These are phyloP conservation scores for Boletus reticuloceps DNA, from an alignment of 768 basidiomycete genomes.

Conservation along the genomic window DNA sequence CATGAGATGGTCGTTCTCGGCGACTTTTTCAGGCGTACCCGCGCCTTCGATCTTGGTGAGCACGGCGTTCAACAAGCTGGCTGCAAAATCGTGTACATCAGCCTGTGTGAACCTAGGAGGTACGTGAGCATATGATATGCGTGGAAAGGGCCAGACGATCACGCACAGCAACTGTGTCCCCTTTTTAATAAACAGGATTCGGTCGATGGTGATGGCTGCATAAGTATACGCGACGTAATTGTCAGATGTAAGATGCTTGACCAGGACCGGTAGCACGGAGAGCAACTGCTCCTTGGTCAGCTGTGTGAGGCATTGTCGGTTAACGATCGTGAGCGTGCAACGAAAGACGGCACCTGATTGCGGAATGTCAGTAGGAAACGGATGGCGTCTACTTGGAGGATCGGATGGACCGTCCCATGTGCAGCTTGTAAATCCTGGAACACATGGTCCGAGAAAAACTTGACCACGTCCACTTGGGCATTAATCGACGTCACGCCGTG, in stretches of 20 bases:
- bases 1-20: conserved; percentile 98
- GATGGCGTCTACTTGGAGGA: conserved; percentile 95
- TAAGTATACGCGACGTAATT: conserved; percentile 96
- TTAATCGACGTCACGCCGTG: conserved; percentile 95
- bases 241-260: conserved; percentile 73
- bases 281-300: conserved; percentile 92
- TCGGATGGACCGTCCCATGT: conserved; percentile 72
- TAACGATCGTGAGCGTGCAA: neutral
- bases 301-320: conserved; percentile 35
- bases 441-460: conserved; percentile 93
- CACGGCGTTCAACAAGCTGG: conserved; percentile 65
- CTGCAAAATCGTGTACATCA: conserved; percentile 84
- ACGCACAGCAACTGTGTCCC: conserved; percentile 71
- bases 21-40: conserved; percentile 84
- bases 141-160: neutral
- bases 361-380: conserved; percentile 93
- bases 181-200: conserved; percentile 88
- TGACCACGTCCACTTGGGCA: conserved; percentile 86
- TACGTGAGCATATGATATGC: neutral
- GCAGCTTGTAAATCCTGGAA: conserved; percentile 80
- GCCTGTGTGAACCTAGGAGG: conserved; percentile 73
- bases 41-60: conserved; percentile 78
- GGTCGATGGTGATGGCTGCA: conserved; percentile 97
- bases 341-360: conserved; percentile 62
- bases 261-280: conserved; percentile 84